Percentiles rank a stretch among this genome's conserved stretches.
phyloP scores from a whole-genome alignment of 352 stramenopile species.

The Globisporangium echinulatum region DNA sequence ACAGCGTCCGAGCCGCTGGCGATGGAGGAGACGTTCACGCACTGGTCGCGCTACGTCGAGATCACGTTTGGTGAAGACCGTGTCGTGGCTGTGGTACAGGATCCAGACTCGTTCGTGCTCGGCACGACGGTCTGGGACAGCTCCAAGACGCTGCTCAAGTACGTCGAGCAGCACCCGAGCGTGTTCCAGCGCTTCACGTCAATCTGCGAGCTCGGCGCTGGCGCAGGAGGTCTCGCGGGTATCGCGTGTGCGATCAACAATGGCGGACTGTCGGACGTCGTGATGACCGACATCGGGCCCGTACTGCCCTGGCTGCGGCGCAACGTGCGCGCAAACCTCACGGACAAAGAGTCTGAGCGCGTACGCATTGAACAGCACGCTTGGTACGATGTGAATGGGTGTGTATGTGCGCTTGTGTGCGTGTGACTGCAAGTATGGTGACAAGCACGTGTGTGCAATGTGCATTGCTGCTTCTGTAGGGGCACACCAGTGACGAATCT shows the following conservation, averaged over 20 bases:
- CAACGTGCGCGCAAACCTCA: conserved; percentile 65
- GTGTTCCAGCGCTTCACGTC: conserved; percentile 50
- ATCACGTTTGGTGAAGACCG: conserved; percentile 34
- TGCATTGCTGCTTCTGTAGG: conserved; percentile 17
- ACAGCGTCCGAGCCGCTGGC: conserved; percentile 47
- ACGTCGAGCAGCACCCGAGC: conserved; percentile 56
- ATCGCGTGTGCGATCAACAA: conserved; percentile 69
- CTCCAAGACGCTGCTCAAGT: conserved; percentile 83
- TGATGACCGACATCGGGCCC: conserved; percentile 72
- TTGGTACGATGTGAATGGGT: conserved; percentile 20
- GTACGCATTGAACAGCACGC: conserved; percentile 54
- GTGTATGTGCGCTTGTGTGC: not conserved
- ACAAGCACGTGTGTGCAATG: not conserved
- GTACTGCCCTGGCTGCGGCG: conserved; percentile 72
- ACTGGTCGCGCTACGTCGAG: conserved; percentile 72
- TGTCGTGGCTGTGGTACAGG: conserved; percentile 56
- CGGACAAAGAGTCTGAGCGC: conserved; percentile 43
- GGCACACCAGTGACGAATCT: conserved; percentile 50
- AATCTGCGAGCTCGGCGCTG: conserved; percentile 71
- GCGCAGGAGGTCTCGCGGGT: conserved; percentile 63
- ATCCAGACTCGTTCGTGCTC: conserved; percentile 78
- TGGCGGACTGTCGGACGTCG: conserved; percentile 44
- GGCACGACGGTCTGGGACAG: conserved; percentile 82
- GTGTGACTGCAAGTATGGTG: not conserved
- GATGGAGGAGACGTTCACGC: conserved; percentile 74